Base-by-base conservation (phyloP, 2,329 filamentous ascomycete genomes). In the Trichophyton schoenleinii region DNA sequence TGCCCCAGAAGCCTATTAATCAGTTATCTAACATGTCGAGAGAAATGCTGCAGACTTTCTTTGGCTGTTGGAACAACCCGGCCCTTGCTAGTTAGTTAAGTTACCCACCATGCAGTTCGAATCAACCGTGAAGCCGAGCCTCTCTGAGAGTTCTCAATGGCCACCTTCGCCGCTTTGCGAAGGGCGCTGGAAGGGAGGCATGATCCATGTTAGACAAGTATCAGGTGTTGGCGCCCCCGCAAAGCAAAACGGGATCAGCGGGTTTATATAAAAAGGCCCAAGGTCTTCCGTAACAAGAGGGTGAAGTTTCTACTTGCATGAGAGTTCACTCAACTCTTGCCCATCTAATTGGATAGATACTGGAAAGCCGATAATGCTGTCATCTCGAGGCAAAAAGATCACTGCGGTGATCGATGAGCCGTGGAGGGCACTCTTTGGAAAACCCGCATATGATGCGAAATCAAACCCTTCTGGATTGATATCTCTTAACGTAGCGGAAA, bases 401-500 rank as follows among this genome's bases (percentile, higher is more conserved):
- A 63, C 67, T 28, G 60, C 64, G 18, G 57, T 65, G 13, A 60
- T 69, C 25, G 61, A 62, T 20, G 63, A 64, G n/a, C 67, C 67
- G 28, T 72, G 70, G 69, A 62, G 69, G 57, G 71, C 68, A n/a
- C 64, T 64, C 7, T 63, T 64, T 2, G 65, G 68, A 6, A 64
- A 63, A 8, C 20, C 49, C 4, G 20, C 28, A 18, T 71, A 72
- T 60, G 64, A 72, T 53, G 66, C 66, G 8, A 63, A 70, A 38
- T 66, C 64, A 3, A 73, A 71, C 58, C 70, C 71, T 4, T 61
- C 61, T 3, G 72, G 72, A 0, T 61, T 72, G 13, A 70, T 74
- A 31, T 73, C 70, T n/a, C 68, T 74, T 60, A 71, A 68, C n/a
- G 65, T 69, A 61, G 71, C 71, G 38, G 72, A 74, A 58, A 72